Conservation (phyloP, 495 filamentous ascomycete genomes). For the Neurospora africana region DNA sequence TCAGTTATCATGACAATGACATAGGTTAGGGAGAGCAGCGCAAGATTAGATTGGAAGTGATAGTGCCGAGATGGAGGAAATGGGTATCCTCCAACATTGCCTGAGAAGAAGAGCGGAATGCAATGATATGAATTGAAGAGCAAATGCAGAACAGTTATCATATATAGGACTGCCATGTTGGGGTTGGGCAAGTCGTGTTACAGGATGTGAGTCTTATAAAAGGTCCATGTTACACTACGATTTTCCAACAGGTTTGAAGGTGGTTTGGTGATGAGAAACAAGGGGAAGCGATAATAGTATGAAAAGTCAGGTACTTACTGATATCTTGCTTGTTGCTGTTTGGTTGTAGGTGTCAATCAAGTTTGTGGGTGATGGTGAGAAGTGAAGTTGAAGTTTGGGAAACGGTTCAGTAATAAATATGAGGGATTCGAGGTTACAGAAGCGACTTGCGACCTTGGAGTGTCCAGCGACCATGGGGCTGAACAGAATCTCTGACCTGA, state of each 20-base stretch:
- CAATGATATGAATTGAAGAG: background rate
- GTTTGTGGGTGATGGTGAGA: background rate
- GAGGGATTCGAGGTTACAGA: background rate
- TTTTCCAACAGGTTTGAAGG: too few species aligned
- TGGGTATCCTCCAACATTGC: background rate
- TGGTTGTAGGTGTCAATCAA: background rate
- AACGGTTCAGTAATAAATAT: background rate
- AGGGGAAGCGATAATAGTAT: background rate
- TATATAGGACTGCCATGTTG: background rate
- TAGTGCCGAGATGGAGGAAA: background rate
- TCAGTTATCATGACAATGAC: background rate
- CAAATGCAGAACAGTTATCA: background rate
- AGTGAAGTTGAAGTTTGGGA: background rate
- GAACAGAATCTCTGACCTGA: background rate
- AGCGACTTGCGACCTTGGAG: background rate
- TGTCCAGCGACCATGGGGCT: background rate
- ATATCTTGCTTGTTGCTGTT: background rate
- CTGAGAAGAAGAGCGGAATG: background rate
- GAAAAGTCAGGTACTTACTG: background rate
- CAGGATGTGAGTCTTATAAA: background rate
- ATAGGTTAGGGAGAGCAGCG: background rate
- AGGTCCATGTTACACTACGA: too few species aligned
- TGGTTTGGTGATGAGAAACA: too few species aligned
- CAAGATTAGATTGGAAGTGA: background rate
- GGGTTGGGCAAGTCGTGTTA: background rate